Evolutionary conservation across 192 early-diverging fungal species (phyloP).

Genomic region (Podochytrium sp.): DNA sequence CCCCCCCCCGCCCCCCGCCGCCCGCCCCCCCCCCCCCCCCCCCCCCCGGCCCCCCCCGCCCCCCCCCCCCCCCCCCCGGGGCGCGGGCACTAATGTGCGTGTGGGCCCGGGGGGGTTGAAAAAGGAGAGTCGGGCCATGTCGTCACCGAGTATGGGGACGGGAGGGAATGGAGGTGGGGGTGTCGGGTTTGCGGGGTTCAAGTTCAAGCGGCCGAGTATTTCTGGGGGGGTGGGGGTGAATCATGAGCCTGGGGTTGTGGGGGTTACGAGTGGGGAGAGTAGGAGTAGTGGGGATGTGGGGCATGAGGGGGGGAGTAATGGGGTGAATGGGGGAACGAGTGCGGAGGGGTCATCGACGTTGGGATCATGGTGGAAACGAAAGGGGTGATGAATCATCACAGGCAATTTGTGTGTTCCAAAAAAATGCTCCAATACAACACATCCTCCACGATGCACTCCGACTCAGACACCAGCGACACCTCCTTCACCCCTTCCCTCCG

Average conservation of each 20-base stretch:
- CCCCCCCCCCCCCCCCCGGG: no score
- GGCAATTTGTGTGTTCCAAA: not conserved
- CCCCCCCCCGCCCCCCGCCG: no score
- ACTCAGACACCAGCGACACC: not conserved
- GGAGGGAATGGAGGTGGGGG: not conserved
- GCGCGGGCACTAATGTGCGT: no score
- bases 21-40: no score
- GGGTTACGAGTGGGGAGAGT: not conserved
- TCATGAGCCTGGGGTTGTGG: not conserved
- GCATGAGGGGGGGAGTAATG: not conserved
- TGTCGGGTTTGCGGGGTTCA: not conserved
- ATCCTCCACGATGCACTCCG: not conserved
- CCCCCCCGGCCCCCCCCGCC: no score
- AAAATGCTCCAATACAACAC: not conserved
- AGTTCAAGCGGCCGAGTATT: slow-evolving; percentile 2
- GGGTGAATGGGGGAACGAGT: not conserved
- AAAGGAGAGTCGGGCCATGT: not conserved
- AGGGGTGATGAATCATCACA: not conserved
- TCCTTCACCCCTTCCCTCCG: not conserved
- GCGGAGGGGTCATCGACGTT: not conserved
- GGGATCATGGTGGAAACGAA: slow-evolving; percentile 8
- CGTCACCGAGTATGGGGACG: not conserved
- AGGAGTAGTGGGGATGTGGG: not conserved
- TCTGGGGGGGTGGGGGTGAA: not conserved
- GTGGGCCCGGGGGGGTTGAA: not conserved